Evolutionary conservation across 129 eudicot species (phyloP), one percentile per base, ranked within the genome.

Genomic region (Saussurea involucrata): DNA sequence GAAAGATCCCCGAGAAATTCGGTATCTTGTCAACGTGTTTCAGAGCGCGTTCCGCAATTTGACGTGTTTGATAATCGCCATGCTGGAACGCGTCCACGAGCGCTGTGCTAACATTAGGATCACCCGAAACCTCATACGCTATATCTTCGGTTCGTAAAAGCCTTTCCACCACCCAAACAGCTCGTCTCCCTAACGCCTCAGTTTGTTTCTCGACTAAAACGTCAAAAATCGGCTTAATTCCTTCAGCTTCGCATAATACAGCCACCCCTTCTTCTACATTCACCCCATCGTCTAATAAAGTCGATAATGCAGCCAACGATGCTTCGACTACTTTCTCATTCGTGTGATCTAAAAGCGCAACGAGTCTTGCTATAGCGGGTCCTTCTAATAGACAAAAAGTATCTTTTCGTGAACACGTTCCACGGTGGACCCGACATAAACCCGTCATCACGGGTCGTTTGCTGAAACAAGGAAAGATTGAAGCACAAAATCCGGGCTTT

Each of bases 141-240:
- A 94, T 91, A 25, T 89, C 91, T 6, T 87, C 93, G 0, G 83
- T 87, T 36, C 98, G 82, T 72, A 94, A 46, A 49, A 94, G 83
- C 75, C 98, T 89, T 76, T 94, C 98, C 6, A 85, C 93, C 4
- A 84, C 96, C 97, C 98, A 94, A 65, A 94, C 98, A 0, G 92
- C 91, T 42, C 93, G 87, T 69, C 90, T 81, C 37, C 85, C 77
- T 55, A 94, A 84, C 24, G 73, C 84, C 63, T 91, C 98, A 1
- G 92, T 94, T 15, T 91, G 86, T 72, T 87, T 94, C 74, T 87
- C 96, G 11, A 84, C 83, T 69, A 94, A 80, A 32, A 91, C 85
- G 27, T 91, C 96, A 8, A 94, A 80, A 78, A 94, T 86, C 18
- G 92, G 97, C 67, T 82, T 89, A 6, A 87, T 77, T 24, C 90